Base-by-base conservation (phyloP, 2,329 filamentous ascomycete species). In the Ophiostoma fasciatum region DNA sequence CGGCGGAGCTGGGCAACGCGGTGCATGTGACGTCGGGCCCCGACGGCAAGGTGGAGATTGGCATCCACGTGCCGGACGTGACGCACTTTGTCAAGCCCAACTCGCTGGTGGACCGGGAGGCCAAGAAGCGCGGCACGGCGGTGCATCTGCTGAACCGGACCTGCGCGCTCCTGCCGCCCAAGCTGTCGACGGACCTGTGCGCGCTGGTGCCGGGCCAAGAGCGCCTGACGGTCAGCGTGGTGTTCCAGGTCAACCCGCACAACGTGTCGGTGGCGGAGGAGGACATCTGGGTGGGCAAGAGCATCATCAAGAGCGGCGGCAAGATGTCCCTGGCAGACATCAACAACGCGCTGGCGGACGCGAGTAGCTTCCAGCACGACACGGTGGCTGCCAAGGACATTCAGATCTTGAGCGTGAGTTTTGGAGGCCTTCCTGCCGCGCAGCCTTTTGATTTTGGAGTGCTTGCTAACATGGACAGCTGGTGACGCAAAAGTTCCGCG, bases 51-150 rank as follows among this genome's bases (percentile, higher is more conserved):
- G 77, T 94, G 44, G 88, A 98, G 55, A 81, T 98, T 48, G 90
- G 87, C 61, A 75, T 96, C 39, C 90, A 98, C 59, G 82, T 98
- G 52, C 77, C 88, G 22, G 90, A 98, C 57, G 79, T 96, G 47
- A 79, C 90, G 42, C 84, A 98, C 61, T 98, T 98, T 54, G 83
- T 98, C 56, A 96, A 96, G 68, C 69, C 79, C 32, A 93, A 92
- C 63, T 94, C 87, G 13, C 72, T 96, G 31, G 87, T 96, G 34
- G 90, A 98, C 51, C 80, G 90, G 31, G 90, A 98, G 60, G 90
- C 90, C 10, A 94, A 90, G 72, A 98, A 96, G 69, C 83, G 90
- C 46, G 88, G 88, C 42, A 96, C 87, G 39, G 87, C 85, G 25
- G 90, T 98, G 18, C 92, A 96, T 53, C 68, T 98, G 44, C 80